Percentiles rank a stretch among this genome's conserved stretches.
These are phyloP conservation scores for Saccharomyces hybrid DNA, from an alignment of 1,139 yeast species.

Conservation along the genomic window DNA sequence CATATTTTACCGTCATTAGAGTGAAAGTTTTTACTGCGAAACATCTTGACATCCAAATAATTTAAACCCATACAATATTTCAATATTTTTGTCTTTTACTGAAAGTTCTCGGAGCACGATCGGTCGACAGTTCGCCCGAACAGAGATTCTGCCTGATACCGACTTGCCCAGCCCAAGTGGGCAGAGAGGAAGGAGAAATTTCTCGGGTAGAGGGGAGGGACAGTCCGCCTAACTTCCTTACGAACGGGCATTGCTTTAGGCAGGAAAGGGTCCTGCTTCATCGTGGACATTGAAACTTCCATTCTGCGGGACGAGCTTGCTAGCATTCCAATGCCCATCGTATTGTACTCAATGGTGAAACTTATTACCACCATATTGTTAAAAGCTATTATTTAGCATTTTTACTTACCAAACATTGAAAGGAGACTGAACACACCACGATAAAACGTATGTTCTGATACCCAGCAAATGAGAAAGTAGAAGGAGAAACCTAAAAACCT, in stretches of 20 bases:
- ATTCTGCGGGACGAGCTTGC: background rate
- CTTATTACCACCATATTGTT: background rate
- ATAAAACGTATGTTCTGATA: slow-evolving; percentile 17
- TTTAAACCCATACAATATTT: background rate
- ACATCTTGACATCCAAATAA: background rate
- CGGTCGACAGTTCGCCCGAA: background rate
- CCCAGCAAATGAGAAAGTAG: background rate
- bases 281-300: background rate
- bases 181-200: background rate
- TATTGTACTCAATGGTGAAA: background rate
- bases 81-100: background rate
- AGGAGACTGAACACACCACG: slow-evolving; percentile 16
- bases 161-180: background rate
- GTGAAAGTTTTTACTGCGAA: background rate
- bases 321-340: background rate
- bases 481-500: background rate
- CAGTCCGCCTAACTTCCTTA: background rate
- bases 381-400: background rate
- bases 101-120: background rate
- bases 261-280: background rate
- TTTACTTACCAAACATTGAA: background rate
- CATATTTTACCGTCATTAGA: too few species aligned
- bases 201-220: background rate
- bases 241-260: background rate
- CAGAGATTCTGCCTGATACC: background rate